Conservation (phyloP, 306 rosid genomes). For the Pterocarpus macrocarpus region DNA sequence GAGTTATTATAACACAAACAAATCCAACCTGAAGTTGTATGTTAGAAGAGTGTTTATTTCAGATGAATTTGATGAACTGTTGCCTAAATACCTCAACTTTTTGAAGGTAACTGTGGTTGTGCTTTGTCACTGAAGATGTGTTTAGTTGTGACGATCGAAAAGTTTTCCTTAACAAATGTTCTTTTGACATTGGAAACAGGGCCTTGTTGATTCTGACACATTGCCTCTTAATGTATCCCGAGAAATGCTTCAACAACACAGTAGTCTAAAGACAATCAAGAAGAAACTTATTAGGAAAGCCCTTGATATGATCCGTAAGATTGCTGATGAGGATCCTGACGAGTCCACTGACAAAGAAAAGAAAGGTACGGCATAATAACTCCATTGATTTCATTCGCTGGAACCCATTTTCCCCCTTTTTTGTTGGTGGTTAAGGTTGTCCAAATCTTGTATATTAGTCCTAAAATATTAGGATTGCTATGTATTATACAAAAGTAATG, state of each 20-base stretch:
- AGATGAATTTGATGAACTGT: slow-evolving; percentile 95
- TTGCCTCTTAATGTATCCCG: slow-evolving; percentile 97
- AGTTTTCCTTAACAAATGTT: background rate
- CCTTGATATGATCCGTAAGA: slow-evolving; percentile 95
- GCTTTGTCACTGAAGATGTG: background rate
- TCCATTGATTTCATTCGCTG: too few species aligned
- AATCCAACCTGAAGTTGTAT: slow-evolving; percentile 92
- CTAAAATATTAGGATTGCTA: background rate
- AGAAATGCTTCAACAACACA: slow-evolving; percentile 99
- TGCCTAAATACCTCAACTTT: slow-evolving; percentile 93
- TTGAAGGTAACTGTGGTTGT: slow-evolving; percentile 64
- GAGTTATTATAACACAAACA: slow-evolving; percentile 88
- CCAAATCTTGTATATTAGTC: background rate
- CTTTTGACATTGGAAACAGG: slow-evolving; percentile 65
- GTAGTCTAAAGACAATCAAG: slow-evolving; percentile 94
- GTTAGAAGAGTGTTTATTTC: slow-evolving; percentile 98
- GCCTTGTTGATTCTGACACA: slow-evolving; percentile 98
- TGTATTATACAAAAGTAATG: background rate
- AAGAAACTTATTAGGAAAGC: slow-evolving; percentile 98
- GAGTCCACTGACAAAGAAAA: slow-evolving; percentile 79
- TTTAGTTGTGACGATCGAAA: too few species aligned
- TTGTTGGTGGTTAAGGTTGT: background rate
- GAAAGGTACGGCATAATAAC: slow-evolving; percentile 64
- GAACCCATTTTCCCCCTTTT: too few species aligned
- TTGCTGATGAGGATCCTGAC: slow-evolving; percentile 98